These are phyloP conservation scores for Claviceps africana DNA, from an alignment of 2,329 filamentous ascomycete genomes.

Conservation along the genomic window DNA sequence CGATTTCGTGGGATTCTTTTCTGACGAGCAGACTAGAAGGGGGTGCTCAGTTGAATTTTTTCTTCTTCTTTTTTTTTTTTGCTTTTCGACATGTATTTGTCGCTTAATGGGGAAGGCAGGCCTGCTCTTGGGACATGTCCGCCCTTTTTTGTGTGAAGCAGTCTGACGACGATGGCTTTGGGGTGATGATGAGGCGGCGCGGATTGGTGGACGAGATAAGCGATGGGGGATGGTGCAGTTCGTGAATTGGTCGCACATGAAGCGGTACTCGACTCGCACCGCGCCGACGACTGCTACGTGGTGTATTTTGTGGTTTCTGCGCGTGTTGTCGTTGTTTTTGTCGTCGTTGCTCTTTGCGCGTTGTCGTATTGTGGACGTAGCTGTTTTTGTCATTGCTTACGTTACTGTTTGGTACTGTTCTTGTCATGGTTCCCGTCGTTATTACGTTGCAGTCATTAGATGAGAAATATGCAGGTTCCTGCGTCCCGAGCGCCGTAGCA, in stretches of 20 bases:
- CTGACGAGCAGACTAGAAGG: conserved; percentile 5
- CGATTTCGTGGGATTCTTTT: not conserved
- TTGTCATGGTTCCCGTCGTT: conserved; percentile 22
- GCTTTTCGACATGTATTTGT: conserved; percentile 24
- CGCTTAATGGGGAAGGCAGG: conserved; percentile 16
- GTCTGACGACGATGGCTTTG: conserved; percentile 18
- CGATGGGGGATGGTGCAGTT: conserved; percentile 7
- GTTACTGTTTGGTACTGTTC: conserved; percentile 21
- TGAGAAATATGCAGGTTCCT: conserved; percentile 3
- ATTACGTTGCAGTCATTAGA: conserved; percentile 3
- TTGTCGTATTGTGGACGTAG: too few relatives aligned
- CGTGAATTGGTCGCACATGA: conserved; percentile 10
- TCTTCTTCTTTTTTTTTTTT: conserved; percentile 8
- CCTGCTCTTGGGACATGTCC: conserved; percentile 18
- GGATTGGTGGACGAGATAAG: conserved; percentile 9
- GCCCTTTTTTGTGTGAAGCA: conserved; percentile 10
- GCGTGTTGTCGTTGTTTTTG: conserved; percentile 14
- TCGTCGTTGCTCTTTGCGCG: conserved; percentile 32
- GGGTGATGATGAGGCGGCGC: conserved; percentile 12
- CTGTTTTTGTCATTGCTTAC: too few relatives aligned
- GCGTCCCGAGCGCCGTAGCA: not conserved
- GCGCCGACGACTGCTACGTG: conserved; percentile 30
- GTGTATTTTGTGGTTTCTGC: conserved; percentile 33
- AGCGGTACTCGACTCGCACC: conserved; percentile 19
- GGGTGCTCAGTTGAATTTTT: conserved; percentile 10